Conservation (phyloP, 139 green algal species). For the Haematococcus lacustris region DNA sequence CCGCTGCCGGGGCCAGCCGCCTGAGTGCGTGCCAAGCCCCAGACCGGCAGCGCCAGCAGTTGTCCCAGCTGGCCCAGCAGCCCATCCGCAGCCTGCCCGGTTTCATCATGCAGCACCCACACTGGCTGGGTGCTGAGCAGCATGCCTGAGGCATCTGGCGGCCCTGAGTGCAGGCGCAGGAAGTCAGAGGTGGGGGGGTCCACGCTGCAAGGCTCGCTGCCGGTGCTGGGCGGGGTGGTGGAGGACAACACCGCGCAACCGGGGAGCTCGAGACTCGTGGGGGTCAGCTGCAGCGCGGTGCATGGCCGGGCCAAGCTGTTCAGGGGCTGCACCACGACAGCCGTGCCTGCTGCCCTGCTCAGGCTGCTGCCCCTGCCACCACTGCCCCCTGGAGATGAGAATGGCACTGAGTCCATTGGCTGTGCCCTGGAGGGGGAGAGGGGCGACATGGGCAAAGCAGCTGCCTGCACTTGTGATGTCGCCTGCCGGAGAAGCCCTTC, state of each 20-base stretch:
- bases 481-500: too few species aligned
- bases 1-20: neutral
- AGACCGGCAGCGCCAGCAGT: neutral
- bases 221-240: neutral
- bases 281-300: neutral
- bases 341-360: too few species aligned
- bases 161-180: too few species aligned
- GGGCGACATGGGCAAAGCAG: too few species aligned
- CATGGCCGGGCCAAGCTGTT: neutral
- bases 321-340: too few species aligned
- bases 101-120: conserved; percentile 4
- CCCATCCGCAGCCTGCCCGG: neutral
- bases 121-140: neutral
- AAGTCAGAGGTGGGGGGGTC: neutral
- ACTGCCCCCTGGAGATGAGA: too few species aligned
- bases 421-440: too few species aligned
- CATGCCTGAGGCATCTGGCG: neutral
- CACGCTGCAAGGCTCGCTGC: neutral
- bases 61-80: neutral
- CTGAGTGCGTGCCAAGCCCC: neutral
- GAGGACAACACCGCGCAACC: too few species aligned
- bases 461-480: too few species aligned
- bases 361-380: too few species aligned
- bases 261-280: neutral
- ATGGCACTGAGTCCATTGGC: too few species aligned